These are phyloP conservation scores for Gracilaria gracilis DNA, from an alignment of 23 red algal species.

Conservation along the genomic window DNA sequence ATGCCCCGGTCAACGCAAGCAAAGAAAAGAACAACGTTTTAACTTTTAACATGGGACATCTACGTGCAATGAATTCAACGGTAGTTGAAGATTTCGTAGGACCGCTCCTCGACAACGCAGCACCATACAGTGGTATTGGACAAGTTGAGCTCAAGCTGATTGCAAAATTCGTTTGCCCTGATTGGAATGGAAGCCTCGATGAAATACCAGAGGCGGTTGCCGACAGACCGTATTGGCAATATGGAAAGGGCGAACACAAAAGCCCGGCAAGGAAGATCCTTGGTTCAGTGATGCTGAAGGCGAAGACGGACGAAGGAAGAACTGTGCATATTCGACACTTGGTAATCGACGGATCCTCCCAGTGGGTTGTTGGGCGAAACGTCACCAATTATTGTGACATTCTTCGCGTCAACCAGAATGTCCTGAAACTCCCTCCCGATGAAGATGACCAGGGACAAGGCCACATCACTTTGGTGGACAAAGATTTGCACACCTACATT, in stretches of 20 bases:
- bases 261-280: constrained; percentile 21
- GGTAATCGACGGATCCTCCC: not conserved
- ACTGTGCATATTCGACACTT: not conserved
- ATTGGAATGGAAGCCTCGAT: constrained; percentile 29
- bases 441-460: not conserved
- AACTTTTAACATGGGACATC: not conserved
- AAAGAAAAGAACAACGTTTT: constrained; percentile 9
- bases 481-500: constrained; percentile 29
- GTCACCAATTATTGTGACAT: not conserved
- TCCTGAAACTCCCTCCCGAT: not conserved
- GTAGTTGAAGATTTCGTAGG: not conserved
- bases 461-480: not conserved
- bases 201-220: constrained; percentile 26
- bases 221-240: constrained; percentile 49
- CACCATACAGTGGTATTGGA: constrained; percentile 59
- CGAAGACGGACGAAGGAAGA: not conserved
- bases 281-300: not conserved
- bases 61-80: no score
- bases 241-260: constrained; percentile 44
- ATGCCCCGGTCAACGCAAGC: not conserved
- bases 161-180: not conserved
- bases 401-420: not conserved
- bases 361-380: not conserved
- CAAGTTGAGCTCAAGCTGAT: not conserved
- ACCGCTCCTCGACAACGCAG: constrained; percentile 46